phyloP scores from a whole-genome alignment of 768 basidiomycete genomes.

The Pleurotus djamor region DNA sequence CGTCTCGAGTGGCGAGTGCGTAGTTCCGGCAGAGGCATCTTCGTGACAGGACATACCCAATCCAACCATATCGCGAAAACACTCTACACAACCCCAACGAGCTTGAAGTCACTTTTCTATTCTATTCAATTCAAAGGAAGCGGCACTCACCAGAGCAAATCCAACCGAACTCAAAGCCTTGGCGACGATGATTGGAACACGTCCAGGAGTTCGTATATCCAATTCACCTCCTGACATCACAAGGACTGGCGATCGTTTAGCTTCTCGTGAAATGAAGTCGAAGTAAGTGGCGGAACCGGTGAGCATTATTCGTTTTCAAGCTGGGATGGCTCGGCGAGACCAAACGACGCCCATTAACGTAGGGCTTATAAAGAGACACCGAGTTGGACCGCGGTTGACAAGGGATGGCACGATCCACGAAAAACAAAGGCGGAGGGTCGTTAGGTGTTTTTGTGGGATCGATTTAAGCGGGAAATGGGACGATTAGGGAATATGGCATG shows the following conservation, averaged over 20 bases:
- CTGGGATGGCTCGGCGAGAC: background rate
- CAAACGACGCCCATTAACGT: background rate
- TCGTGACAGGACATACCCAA: conserved; percentile 1
- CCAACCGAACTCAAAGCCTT: conserved; percentile 22
- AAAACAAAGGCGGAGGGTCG: background rate
- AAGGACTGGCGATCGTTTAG: background rate
- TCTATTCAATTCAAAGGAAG: background rate
- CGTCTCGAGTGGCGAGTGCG: background rate
- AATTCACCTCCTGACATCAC: background rate
- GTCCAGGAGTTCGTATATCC: conserved; percentile 9
- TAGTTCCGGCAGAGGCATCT: background rate
- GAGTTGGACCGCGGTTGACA: background rate
- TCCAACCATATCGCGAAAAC: conserved; percentile 38
- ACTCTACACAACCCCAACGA: conserved; percentile 24
- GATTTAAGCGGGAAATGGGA: conserved; percentile 4
- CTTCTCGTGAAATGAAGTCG: background rate
- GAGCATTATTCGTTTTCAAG: conserved; percentile 1
- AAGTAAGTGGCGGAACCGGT: background rate
- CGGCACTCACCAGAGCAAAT: conserved; percentile 34
- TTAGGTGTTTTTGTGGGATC: background rate
- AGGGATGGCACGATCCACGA: background rate
- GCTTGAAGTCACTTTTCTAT: conserved; percentile 4
- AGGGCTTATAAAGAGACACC: background rate
- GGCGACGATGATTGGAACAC: conserved; percentile 17
- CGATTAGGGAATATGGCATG: conserved; percentile 1